Percentiles rank a stretch among this genome's conserved stretches.
Evolutionary conservation across 2,329 filamentous ascomycete species (phyloP).

Genomic region (Xylariaceae sp.): DNA sequence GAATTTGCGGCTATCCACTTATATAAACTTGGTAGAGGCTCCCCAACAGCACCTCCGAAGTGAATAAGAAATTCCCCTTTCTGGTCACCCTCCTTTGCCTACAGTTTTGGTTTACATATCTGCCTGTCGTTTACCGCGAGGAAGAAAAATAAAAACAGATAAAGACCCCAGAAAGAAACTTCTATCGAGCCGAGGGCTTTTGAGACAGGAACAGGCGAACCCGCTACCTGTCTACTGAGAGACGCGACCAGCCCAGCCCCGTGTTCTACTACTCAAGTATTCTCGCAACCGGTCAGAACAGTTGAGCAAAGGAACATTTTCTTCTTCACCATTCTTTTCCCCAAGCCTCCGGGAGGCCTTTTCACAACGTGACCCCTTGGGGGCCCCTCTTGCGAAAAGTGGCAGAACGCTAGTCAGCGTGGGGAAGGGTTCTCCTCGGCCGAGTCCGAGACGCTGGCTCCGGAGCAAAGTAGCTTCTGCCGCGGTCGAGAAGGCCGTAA

Average conservation of each 20-base stretch:
- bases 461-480: constrained; percentile 49
- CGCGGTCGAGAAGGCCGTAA: constrained; percentile 22
- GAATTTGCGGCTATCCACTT: constrained; percentile 32
- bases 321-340: constrained; percentile 25
- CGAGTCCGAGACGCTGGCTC: constrained; percentile 53
- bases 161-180: constrained; percentile 20
- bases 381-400: constrained; percentile 17
- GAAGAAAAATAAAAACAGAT: constrained; percentile 4
- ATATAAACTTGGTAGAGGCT: constrained; percentile 26
- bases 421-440: constrained; percentile 42
- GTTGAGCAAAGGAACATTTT: constrained; percentile 20
- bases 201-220: constrained; percentile 30
- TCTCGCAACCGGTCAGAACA: neutral
- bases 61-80: constrained; percentile 31
- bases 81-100: constrained; percentile 32
- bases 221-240: constrained; percentile 33
- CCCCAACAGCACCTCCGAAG: constrained; percentile 29
- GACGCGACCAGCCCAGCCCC: constrained; percentile 49
- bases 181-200: constrained; percentile 35
- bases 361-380: constrained; percentile 1
- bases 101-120: constrained; percentile 11
- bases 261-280: constrained; percentile 8
- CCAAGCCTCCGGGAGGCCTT: constrained; percentile 28
- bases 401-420: constrained; percentile 27
- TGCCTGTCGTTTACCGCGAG: constrained; percentile 15